A percentile compares a stretch with the other conserved stretches of the same genome.
Conservation (phyloP, 2,329 filamentous ascomycete species). For the Arthrobotrys musiformis region DNA sequence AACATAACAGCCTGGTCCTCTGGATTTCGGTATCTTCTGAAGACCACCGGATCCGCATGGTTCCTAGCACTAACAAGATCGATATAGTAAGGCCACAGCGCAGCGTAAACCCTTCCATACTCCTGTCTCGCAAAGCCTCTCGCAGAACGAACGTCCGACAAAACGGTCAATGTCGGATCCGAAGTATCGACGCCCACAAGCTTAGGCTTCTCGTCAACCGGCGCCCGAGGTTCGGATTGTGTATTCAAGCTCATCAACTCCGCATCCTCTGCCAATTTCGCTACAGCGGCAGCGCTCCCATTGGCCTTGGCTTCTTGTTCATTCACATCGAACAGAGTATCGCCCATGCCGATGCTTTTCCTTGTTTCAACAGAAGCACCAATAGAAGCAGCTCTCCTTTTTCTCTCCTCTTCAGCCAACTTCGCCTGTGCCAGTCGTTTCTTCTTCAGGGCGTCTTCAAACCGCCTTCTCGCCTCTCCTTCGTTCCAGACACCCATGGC, state of each 20-base stretch:
- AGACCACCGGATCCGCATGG: slow-evolving; percentile 83
- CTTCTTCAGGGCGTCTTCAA: slow-evolving; percentile 76
- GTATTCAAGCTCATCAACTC: slow-evolving; percentile 48
- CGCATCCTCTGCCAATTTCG: slow-evolving; percentile 59
- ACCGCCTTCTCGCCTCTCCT: slow-evolving; percentile 79
- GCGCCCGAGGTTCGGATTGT: slow-evolving; percentile 9
- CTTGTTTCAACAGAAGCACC: slow-evolving; percentile 59
- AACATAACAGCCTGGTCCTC: slow-evolving; percentile 92
- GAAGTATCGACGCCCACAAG: slow-evolving; percentile 81
- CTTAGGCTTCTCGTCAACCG: slow-evolving; percentile 61
- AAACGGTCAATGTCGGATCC: slow-evolving; percentile 63
- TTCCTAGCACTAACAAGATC: slow-evolving; percentile 78
- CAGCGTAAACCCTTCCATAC: slow-evolving; percentile 90
- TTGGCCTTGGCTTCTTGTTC: slow-evolving; percentile 61
- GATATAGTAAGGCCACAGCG: slow-evolving; percentile 86
- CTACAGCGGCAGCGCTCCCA: slow-evolving; percentile 61
- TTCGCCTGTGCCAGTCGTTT: slow-evolving; percentile 70
- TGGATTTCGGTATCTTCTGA: slow-evolving; percentile 85
- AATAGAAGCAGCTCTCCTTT: slow-evolving; percentile 61
- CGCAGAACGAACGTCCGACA: slow-evolving; percentile 79
- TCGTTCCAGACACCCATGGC: slow-evolving; percentile 95
- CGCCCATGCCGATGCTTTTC: slow-evolving; percentile 61
- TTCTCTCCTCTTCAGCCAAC: slow-evolving; percentile 62
- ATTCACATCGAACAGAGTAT: slow-evolving; percentile 78
- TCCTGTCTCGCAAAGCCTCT: slow-evolving; percentile 87